A percentile compares a stretch with the other conserved stretches of the same genome.
Evolutionary conservation across 139 green algal genomes (phyloP).

Genomic region (Dunaliella sp.): DNA sequence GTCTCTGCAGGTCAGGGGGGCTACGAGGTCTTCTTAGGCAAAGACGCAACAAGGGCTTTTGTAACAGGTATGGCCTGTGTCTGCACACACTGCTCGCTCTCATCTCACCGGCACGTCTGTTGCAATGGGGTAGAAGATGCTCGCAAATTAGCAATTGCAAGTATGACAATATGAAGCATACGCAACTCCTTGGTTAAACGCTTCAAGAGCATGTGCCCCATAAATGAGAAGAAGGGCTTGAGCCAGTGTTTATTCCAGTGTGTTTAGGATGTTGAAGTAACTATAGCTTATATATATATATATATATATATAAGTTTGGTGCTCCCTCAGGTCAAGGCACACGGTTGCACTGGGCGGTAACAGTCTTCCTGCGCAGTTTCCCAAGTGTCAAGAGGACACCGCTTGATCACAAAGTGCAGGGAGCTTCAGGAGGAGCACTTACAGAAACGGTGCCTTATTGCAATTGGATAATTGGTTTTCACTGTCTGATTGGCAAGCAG

Average conservation of each 20-base stretch:
- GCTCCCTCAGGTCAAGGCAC: too few species aligned
- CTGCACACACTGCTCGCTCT: not conserved
- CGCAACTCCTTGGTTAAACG: not conserved
- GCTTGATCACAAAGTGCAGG: not conserved
- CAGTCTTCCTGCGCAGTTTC: not conserved
- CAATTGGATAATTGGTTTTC: not conserved
- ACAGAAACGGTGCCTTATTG: not conserved
- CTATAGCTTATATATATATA: too few species aligned
- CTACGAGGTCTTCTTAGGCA: not conserved
- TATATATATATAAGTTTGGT: too few species aligned
- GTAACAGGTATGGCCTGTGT: not conserved
- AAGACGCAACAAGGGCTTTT: not conserved
- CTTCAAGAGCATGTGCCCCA: not conserved
- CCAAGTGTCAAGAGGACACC: not conserved
- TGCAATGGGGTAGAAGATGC: not conserved
- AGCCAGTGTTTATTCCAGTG: too few species aligned
- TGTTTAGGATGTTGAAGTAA: not conserved
- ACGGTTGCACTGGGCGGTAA: not conserved
- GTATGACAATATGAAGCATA: not conserved
- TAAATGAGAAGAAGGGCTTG: not conserved
- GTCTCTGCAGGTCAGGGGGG: not conserved
- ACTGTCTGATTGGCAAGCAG: constrained; percentile 15
- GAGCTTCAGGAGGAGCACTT: not conserved
- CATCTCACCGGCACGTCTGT: not conserved
- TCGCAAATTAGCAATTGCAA: not conserved